These are phyloP conservation scores for Exophiala alcalophila DNA, from an alignment of 2,329 filamentous ascomycete species.

Conservation along the genomic window DNA sequence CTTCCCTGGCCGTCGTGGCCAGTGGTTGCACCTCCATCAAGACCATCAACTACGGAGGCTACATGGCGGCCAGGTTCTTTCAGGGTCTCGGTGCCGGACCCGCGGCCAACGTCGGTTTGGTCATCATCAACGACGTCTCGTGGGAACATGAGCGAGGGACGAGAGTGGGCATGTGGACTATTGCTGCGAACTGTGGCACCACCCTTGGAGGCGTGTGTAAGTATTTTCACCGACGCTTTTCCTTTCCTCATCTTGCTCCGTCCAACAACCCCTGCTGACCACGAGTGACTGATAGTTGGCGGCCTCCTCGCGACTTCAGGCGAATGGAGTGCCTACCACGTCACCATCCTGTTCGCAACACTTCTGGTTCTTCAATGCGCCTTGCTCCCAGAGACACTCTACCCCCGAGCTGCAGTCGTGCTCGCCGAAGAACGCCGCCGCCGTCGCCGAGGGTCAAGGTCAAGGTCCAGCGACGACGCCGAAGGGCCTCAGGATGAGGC, in stretches of 20 bases:
- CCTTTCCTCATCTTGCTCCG: neutral
- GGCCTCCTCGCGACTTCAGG: conserved; percentile 6
- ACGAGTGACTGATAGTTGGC: conserved; percentile 7
- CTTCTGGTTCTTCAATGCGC: conserved; percentile 6
- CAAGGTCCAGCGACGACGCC: neutral
- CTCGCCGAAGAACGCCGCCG: conserved; percentile 3
- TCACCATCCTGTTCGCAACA: conserved; percentile 11
- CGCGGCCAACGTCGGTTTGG: conserved; percentile 11
- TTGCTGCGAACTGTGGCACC: conserved; percentile 9
- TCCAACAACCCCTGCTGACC: neutral
- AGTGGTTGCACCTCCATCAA: conserved; percentile 12
- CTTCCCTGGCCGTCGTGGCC: conserved; percentile 6
- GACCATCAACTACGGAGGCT: conserved; percentile 1
- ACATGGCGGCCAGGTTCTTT: conserved; percentile 20
- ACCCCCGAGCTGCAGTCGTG: conserved; percentile 6
- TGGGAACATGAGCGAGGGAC: conserved; percentile 17
- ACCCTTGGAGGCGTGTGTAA: conserved; percentile 7
- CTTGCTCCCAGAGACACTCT: conserved; percentile 14
- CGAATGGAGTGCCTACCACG: conserved; percentile 15
- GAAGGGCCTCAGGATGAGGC: neutral
- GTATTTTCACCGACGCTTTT: too few species aligned
- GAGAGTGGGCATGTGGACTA: conserved; percentile 12
- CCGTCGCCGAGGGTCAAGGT: too few species aligned
- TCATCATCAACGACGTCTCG: conserved; percentile 18
- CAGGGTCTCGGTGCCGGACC: conserved; percentile 15